Base-by-base conservation (phyloP, 2,329 filamentous ascomycete genomes). In the Penicillium sp. region DNA sequence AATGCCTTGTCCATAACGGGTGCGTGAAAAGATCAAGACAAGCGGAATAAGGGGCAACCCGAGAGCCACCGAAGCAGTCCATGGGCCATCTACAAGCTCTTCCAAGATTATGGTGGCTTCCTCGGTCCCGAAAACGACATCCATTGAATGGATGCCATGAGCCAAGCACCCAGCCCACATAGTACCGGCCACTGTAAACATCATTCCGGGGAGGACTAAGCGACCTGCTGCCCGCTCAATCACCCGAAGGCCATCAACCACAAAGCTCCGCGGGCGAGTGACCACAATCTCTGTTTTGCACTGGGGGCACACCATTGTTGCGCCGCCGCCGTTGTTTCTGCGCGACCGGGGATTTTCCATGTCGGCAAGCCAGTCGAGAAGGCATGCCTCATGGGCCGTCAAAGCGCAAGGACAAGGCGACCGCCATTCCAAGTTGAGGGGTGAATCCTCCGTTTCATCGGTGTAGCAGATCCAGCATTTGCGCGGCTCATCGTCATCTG, bases 291-390 rank as follows among this genome's bases (percentile, higher is more conserved):
- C 82, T 2, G 85, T 82, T 71, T 96, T 94, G 81, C 94, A 99
- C 59, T 96, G 89, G 2, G 93, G 93, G 69, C 94, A 99, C 50
- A 84, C 78, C 59, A 97, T 84, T 57, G 86, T 85, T 51, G 84
- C 84, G 27, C 69, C 70, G 18, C 70, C 79, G 70, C 68, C 82
- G 73, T 70, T 71, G 61, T 76, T 72, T 60, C 77, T 75, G 57
- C 77, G 67, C 16, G 81, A 74, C 35, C 76, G 80, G 1, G 83
- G 82, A 19, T 82, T 78, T 74, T 97, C 91, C 68, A 91, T 84
- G 68, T 96, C 91, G n/a, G 90, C 88, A 16, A 97, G 88, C 92
- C 92, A 99, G 66, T 91, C 88, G 36, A 97, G 80, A 61, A 97
- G 81, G 70, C 92, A 96, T 56, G 85, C 83, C 71, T 97, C 91